These are phyloP conservation scores for Cryptococcus wingfieldii DNA, from an alignment of 1,284 basidiomycete species.

Conservation along the genomic window DNA sequence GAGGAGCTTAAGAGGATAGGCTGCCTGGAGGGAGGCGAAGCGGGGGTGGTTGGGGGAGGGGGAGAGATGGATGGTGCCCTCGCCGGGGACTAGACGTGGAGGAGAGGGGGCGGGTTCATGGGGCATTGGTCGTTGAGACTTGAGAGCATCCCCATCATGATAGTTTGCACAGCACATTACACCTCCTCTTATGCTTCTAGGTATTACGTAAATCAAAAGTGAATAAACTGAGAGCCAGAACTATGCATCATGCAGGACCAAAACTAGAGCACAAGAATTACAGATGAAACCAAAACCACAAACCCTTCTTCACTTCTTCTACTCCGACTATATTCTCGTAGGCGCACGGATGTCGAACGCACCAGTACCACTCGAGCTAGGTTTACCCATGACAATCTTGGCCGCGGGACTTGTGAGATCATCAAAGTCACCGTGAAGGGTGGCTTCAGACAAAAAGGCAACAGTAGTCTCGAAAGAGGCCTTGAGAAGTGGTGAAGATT, in stretches of 20 bases:
- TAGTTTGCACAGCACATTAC: too few species aligned
- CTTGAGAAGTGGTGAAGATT: slow-evolving; percentile 89
- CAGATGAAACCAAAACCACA: too few species aligned
- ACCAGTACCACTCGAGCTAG: slow-evolving; percentile 78
- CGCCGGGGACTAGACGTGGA: slow-evolving; percentile 20
- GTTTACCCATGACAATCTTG: slow-evolving; percentile 84
- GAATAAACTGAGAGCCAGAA: background rate
- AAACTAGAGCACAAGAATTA: background rate
- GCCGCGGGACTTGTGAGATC: slow-evolving; percentile 76
- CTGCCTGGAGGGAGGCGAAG: slow-evolving; percentile 71
- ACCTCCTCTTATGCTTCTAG: too few species aligned
- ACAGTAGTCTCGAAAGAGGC: slow-evolving; percentile 97
- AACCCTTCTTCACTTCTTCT: background rate
- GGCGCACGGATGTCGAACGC: slow-evolving; percentile 63
- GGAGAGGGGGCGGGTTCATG: background rate
- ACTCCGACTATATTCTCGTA: slow-evolving; percentile 13
- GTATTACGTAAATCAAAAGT: too few species aligned
- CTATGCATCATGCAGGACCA: slow-evolving; percentile 1
- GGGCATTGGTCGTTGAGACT: too few species aligned
- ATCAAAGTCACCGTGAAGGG: slow-evolving; percentile 91
- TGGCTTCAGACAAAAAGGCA: slow-evolving; percentile 91
- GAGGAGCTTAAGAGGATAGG: slow-evolving; percentile 88
- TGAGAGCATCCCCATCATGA: too few species aligned
- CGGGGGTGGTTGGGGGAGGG: slow-evolving; percentile 46
- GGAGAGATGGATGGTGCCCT: slow-evolving; percentile 34